Percentiles rank a stretch among this genome's conserved stretches.
Conservation (phyloP, 192 early-diverging fungal genomes). For the Linnemannia hyalina region DNA sequence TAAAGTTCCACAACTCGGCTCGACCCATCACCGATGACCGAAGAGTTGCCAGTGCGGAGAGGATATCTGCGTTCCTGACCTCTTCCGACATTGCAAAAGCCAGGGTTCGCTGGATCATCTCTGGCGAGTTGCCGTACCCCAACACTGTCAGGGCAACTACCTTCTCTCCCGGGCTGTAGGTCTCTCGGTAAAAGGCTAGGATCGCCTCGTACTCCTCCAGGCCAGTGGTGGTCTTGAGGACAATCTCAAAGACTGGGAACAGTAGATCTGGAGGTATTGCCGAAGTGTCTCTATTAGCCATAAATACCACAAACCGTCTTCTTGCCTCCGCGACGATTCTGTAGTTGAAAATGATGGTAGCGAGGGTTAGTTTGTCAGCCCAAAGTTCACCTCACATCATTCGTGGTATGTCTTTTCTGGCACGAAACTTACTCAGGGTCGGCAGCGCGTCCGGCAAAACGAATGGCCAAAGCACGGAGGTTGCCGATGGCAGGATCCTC, state of each 20-base stretch:
- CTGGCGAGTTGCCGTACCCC: constrained; percentile 62
- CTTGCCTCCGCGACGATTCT: constrained; percentile 78
- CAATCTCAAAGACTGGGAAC: constrained; percentile 72
- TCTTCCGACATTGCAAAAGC: constrained; percentile 67
- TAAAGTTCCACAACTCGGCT: constrained; percentile 77
- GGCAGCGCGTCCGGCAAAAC: constrained; percentile 70
- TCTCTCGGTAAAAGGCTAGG: constrained; percentile 60
- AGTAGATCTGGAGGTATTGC: constrained; percentile 76
- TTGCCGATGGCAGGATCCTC: constrained; percentile 71
- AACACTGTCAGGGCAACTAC: constrained; percentile 72
- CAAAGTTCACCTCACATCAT: background rate
- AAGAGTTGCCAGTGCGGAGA: constrained; percentile 61
- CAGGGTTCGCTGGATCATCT: constrained; percentile 63
- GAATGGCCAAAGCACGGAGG: constrained; percentile 75
- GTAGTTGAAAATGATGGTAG: background rate
- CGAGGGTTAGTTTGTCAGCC: background rate
- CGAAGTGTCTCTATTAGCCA: constrained; percentile 62
- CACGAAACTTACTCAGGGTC: constrained; percentile 61
- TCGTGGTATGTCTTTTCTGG: background rate
- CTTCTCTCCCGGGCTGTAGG: constrained; percentile 64
- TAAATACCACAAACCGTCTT: constrained; percentile 76
- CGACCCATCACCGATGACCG: constrained; percentile 58
- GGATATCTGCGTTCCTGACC: constrained; percentile 72
- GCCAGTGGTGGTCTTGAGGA: constrained; percentile 65
- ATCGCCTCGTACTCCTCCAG: constrained; percentile 55